phyloP scores from a whole-genome alignment of 495 filamentous ascomycete species.

The Glarea lozoyensis region DNA sequence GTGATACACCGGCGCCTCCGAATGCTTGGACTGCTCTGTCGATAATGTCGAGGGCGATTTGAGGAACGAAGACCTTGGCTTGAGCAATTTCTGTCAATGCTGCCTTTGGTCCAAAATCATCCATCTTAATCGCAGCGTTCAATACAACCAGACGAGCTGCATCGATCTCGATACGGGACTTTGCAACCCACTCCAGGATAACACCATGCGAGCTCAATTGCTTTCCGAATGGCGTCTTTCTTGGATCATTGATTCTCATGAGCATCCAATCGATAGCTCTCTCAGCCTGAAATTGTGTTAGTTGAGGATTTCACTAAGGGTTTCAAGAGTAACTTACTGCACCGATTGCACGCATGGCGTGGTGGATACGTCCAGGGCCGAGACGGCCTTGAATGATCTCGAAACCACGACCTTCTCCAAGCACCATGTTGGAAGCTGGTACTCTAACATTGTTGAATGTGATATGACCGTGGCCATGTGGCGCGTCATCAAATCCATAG shows the following conservation, averaged over 20 bases:
- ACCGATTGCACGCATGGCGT: constrained; percentile 87
- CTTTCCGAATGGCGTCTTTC: constrained; percentile 79
- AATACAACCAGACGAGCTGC: constrained; percentile 77
- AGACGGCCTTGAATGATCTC: constrained; percentile 93
- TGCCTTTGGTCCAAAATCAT: constrained; percentile 67
- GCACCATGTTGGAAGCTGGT: constrained; percentile 65
- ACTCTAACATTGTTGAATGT: constrained; percentile 79
- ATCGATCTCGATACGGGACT: constrained; percentile 84
- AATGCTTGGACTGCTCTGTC: constrained; percentile 83
- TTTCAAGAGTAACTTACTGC: constrained; percentile 31
- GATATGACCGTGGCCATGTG: constrained; percentile 88
- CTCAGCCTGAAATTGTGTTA: constrained; percentile 47
- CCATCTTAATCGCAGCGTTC: constrained; percentile 86
- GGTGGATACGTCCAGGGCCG: constrained; percentile 87
- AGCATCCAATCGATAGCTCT: constrained; percentile 82
- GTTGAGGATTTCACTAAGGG: not conserved
- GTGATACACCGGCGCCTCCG: constrained; percentile 77
- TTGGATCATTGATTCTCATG: constrained; percentile 78
- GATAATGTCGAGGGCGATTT: constrained; percentile 68
- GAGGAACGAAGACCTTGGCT: constrained; percentile 78
- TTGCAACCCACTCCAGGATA: constrained; percentile 88
- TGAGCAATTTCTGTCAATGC: constrained; percentile 79
- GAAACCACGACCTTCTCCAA: constrained; percentile 88
- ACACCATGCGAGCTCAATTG: constrained; percentile 74
- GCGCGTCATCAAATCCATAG: constrained; percentile 91